Base-by-base conservation (phyloP, 208 protist species). In the Porcisia hertigi region DNA sequence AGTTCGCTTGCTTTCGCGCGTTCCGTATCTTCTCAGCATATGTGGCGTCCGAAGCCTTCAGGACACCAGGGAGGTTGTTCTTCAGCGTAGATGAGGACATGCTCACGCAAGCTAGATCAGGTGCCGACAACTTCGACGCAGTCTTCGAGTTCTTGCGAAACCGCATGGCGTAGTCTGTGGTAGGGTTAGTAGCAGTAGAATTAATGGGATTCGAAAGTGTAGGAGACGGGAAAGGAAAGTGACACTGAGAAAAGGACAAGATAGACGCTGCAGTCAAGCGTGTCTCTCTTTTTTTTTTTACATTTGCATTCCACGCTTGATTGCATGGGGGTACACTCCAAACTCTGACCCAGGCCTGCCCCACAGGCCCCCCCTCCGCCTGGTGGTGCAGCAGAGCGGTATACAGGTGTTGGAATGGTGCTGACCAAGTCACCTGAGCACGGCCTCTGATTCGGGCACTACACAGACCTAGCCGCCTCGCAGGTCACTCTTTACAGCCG, bases 1-100 rank as follows among this genome's bases (percentile, higher is more conserved):
- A 63, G 18, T 66, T 75, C 1, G 71, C 71, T 16, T 64, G 12
- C 30, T 76, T 76, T 20, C 54, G 69, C 7, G 77, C 52, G 9
- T n/a, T 39, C 41, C 20, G 36, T 25, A 18, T 45, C 8, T 66
- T 75, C 36, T 73, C 3, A 5, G 9, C 57, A 2, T 54, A n/a
- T n/a, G 43, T 75, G 12, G 11, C n/a, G 9, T n/a, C 41, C 34
- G 67, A 18, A 59, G 25, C 18, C 25, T 3, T 16, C 4, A 12
- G 8, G 25, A 43, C 43, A 3, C n/a, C 30, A 8, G n/a, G 2
- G 20, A 63, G 1, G 16, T 14, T 2, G 53, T 11, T 18, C 54
- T 53, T n/a, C 18, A 7, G 20, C 69, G 69, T 6, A 12, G 69
- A 57, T 39, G 54, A 36, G 5, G 47, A 58, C 30, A 14, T 14